Conservation (phyloP, 371 early-diverging fungal genomes). For the Circinella minor region DNA sequence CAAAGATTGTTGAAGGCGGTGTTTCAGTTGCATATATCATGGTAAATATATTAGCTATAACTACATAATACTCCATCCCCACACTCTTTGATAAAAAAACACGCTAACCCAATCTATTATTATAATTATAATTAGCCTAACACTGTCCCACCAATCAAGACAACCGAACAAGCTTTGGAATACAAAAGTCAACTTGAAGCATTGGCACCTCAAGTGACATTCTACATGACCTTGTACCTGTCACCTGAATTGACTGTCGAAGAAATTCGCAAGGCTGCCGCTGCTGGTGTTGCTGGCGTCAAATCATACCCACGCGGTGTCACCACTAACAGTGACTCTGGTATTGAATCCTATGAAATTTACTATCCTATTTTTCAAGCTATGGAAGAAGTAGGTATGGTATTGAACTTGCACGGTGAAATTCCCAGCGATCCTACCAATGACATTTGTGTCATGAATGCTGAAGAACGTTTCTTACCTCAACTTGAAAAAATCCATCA, state of each 20-base stretch:
- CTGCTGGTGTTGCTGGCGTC: conserved; percentile 91
- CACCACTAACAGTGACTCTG: conserved; percentile 96
- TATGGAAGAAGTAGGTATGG: conserved; percentile 94
- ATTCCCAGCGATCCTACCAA: conserved; percentile 85
- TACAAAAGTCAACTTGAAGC: conserved; percentile 83
- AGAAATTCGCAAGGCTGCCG: conserved; percentile 86
- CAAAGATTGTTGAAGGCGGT: conserved; percentile 81
- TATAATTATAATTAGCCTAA: conserved; percentile 74
- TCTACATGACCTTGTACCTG: conserved; percentile 94
- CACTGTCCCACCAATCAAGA: conserved; percentile 89
- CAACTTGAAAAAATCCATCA: conserved; percentile 84
- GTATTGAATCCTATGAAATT: conserved; percentile 87
- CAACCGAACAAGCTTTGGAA: conserved; percentile 82
- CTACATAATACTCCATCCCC: neutral
- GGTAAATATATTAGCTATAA: conserved; percentile 56
- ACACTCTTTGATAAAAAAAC: neutral
- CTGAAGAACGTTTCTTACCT: conserved; percentile 91
- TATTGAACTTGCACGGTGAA: conserved; percentile 96
- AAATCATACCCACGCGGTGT: conserved; percentile 98
- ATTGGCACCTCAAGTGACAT: conserved; percentile 86
- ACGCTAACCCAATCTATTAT: neutral
- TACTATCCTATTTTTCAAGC: conserved; percentile 94
- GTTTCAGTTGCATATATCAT: conserved; percentile 92
- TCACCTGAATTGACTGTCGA: conserved; percentile 87
- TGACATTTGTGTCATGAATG: conserved; percentile 93